Base-by-base conservation (phyloP, 768 basidiomycete genomes). In the Auriscalpium microsporum region DNA sequence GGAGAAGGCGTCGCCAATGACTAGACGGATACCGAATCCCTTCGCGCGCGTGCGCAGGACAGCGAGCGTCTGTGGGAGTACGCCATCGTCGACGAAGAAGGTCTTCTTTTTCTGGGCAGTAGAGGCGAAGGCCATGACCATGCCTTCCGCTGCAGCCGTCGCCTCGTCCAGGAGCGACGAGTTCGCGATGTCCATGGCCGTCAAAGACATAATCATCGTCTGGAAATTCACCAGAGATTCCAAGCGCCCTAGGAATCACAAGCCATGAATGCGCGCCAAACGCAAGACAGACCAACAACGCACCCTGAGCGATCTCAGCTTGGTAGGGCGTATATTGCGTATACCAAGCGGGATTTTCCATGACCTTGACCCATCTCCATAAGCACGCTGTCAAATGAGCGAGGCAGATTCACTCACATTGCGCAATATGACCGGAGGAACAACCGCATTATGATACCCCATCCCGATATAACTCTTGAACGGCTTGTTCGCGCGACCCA, bases 311-410 rank as follows among this genome's bases (percentile, higher is more conserved):
- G 69, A 98, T 88, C 77, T 99, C 95, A 1, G 95, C 94, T 65
- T 96, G 93, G 71, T 94, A 94, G 1, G 93, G 92, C 0, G 94
- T 94, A 69, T 95, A 94, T 14, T 87, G 91, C 7, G 94, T 97
- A 70, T 97, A 98, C 95, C 95, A 99, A 4, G 88, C 91, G 28
- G 94, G 95, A 66, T 95, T 98, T 71, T 99, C 94, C 75, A 87
- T 84, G 57, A 91, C 74, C 90, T 90, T 47, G 33, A 21, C 21
- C 48, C 9, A 59, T 34, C 45, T 10, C 44, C 38, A 17, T 53
- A 49, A 52, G 51, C 23, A 14, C 4, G 21, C 16, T 34, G 45
- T 44, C 28, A 28, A 1, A 11, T 11, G 49, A 50, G 36, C 49
- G 14, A 45, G 45, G 50, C 54, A 34, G 14, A n/a, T n/a, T 36